A percentile compares a stretch with the other conserved stretches of the same genome.
Evolutionary conservation across 2,329 filamentous ascomycete species (phyloP).

Genomic region (Teratosphaeria zuluensis): DNA sequence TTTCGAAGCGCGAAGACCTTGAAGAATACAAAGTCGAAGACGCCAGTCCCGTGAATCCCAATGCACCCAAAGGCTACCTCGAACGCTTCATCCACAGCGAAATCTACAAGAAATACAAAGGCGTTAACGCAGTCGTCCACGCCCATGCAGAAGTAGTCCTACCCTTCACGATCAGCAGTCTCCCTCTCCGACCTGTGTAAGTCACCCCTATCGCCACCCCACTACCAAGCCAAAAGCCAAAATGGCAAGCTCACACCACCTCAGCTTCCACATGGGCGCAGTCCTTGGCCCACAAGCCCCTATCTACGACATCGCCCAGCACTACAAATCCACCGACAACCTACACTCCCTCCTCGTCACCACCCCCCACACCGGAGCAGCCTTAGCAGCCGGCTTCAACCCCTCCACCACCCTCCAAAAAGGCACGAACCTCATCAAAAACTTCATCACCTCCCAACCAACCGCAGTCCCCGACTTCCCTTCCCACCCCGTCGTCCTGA

Average conservation of each 20-base stretch:
- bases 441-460: constrained; percentile 18
- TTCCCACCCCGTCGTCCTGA: constrained; percentile 20
- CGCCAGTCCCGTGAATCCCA: constrained; percentile 21
- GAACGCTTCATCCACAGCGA: constrained; percentile 37
- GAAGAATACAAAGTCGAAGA: constrained; percentile 36
- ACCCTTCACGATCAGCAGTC: constrained; percentile 32
- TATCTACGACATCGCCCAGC: constrained; percentile 24
- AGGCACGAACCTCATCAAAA: constrained; percentile 20
- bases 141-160: constrained; percentile 33
- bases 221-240: neutral
- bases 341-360: constrained; percentile 26
- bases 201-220: neutral
- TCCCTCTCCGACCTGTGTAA: constrained; percentile 33
- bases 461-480: constrained; percentile 13
- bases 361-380: constrained; percentile 24
- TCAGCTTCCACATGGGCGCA: constrained; percentile 33
- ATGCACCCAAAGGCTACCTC: constrained; percentile 24
- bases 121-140: constrained; percentile 36
- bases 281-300: constrained; percentile 26
- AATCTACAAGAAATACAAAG: constrained; percentile 36
- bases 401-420: constrained; percentile 17
- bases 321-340: constrained; percentile 21
- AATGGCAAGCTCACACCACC: neutral
- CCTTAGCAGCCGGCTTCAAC: constrained; percentile 24
- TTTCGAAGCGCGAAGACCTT: constrained; percentile 32